A percentile compares a stretch with the other conserved stretches of the same genome.
Conservation (phyloP, 2,329 filamentous ascomycete species). For the Trichoderma arundinaceum region DNA sequence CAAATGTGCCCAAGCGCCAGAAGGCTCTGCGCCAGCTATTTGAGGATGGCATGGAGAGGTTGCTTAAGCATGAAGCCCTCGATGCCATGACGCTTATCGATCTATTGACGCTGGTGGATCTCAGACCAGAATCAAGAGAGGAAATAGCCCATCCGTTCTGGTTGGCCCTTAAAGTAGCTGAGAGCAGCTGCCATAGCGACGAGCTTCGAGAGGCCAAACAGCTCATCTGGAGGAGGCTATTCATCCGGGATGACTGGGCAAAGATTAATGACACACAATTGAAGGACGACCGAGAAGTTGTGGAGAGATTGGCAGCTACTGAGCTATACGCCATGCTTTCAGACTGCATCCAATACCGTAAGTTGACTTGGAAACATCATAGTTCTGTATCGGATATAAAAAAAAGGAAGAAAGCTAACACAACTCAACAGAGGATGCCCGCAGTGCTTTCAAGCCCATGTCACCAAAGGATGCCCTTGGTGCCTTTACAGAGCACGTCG, state of each 20-base stretch:
- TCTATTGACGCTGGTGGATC: conserved; percentile 74
- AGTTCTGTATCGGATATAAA: background rate
- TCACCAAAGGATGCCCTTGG: conserved; percentile 61
- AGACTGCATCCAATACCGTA: conserved; percentile 69
- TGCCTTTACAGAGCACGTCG: conserved; percentile 65
- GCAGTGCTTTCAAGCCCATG: conserved; percentile 52
- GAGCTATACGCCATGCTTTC: conserved; percentile 71
- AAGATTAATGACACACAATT: conserved; percentile 77
- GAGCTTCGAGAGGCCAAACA: conserved; percentile 63
- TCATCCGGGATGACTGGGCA: conserved; percentile 84
- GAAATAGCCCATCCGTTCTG: conserved; percentile 74
- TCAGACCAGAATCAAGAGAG: conserved; percentile 55
- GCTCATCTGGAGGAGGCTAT: conserved; percentile 85
- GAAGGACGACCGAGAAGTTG: conserved; percentile 72
- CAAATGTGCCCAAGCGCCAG: conserved; percentile 61
- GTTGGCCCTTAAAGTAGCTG: conserved; percentile 69
- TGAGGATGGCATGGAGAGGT: conserved; percentile 68
- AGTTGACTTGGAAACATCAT: conserved; percentile 41
- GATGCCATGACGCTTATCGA: conserved; percentile 71
- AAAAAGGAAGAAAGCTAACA: conserved; percentile 25
- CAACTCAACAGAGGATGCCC: conserved; percentile 47
- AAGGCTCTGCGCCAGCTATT: conserved; percentile 73
- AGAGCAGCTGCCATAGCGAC: conserved; percentile 59
- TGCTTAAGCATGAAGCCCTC: conserved; percentile 75
- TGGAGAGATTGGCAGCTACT: conserved; percentile 67